Evolutionary conservation across 139 green algal genomes (phyloP).

Genomic region (Yamagishiella unicocca): DNA sequence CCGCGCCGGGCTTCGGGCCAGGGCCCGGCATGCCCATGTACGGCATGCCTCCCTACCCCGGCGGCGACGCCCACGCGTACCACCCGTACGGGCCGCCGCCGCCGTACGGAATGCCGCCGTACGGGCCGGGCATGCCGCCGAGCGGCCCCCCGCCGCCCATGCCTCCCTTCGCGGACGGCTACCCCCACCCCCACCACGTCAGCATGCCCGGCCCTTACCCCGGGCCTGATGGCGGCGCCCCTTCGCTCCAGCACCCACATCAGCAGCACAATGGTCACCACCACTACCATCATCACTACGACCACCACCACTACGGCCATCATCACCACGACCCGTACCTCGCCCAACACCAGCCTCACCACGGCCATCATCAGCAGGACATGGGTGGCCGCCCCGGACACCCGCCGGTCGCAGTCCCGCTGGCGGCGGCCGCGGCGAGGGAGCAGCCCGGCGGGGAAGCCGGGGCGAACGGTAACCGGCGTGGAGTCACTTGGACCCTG

Average conservation of each 20-base stretch:
- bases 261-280: constrained; percentile 39
- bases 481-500: constrained; percentile 9
- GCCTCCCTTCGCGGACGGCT: too few species aligned
- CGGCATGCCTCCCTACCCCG: not conserved
- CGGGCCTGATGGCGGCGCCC: not conserved
- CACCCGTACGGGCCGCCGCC: not conserved
- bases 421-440: too few species aligned
- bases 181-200: not conserved
- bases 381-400: not conserved
- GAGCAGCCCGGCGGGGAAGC: not conserved
- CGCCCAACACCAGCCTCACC: not conserved
- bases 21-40: not conserved
- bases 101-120: not conserved
- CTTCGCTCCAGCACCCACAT: not conserved
- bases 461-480: not conserved
- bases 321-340: not conserved
- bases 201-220: not conserved
- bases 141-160: not conserved
- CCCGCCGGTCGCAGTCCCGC: not conserved
- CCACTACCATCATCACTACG: not conserved
- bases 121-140: not conserved
- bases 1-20: not conserved
- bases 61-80: not conserved
- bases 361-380: not conserved
- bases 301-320: not conserved